phyloP scores from a whole-genome alignment of 371 early-diverging fungal species.

The Mucor saturninus region DNA sequence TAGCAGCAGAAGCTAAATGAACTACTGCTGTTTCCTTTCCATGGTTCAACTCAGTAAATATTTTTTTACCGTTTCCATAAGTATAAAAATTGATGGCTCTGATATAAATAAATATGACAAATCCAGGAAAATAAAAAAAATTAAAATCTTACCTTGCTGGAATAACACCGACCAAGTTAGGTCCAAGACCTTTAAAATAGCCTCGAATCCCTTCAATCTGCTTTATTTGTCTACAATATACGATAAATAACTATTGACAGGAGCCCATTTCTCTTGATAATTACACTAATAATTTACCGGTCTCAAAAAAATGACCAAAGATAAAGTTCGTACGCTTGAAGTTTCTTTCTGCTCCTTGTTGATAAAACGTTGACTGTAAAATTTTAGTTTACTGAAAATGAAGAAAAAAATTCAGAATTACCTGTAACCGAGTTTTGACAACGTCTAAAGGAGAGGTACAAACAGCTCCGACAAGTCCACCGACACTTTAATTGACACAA shows the following conservation, averaged over 20 bases:
- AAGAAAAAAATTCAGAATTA: constrained; percentile 19
- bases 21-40: constrained; percentile 82
- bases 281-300: constrained; percentile 58
- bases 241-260: no score
- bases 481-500: constrained; percentile 43
- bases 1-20: constrained; percentile 82
- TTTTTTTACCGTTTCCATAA: constrained; percentile 87
- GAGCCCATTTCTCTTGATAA: constrained; percentile 2
- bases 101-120: constrained; percentile 7
- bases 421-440: constrained; percentile 88
- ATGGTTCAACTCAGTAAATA: constrained; percentile 72
- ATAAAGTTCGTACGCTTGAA: constrained; percentile 21
- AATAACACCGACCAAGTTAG: constrained; percentile 91
- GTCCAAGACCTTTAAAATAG: constrained; percentile 92
- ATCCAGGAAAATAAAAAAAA: no score
- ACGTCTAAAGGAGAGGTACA: constrained; percentile 91
- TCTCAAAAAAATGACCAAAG: constrained; percentile 56
- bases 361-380: constrained; percentile 35
- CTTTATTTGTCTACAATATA: constrained; percentile 62
- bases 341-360: constrained; percentile 20
- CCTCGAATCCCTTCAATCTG: constrained; percentile 84
- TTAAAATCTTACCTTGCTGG: constrained; percentile 60
- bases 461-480: constrained; percentile 80
- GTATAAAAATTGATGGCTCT: constrained; percentile 90
- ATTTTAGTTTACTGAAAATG: background rate